Evolutionary conservation across 2,329 filamentous ascomycete species (phyloP), one percentile per base, ranked within the genome.

Genomic region (Fusarium paranaense): DNA sequence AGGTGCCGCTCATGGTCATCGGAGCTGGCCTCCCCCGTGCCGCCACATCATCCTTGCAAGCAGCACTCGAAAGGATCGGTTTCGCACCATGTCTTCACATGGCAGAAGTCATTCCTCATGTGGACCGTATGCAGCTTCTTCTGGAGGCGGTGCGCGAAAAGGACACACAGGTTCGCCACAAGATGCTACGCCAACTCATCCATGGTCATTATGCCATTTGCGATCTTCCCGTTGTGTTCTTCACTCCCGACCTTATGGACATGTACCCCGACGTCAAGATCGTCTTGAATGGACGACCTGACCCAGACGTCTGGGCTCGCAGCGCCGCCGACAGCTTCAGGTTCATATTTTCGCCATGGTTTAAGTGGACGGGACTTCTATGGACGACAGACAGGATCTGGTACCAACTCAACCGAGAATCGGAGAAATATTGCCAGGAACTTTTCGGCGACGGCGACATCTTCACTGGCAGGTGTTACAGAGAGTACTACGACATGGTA

Each of bases 201-300:
- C 74, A 79, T 16, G 81, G 81, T 2, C 80, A 82, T 58, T 72
- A 72, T 0, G 77, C 78, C 10, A 71, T 77, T 1, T 72, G 76
- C 42, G 73, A 84, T 59, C 77, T 83, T 14, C 82, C 82, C 0
- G 79, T 75, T 1, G 73, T 80, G 5, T 74, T 75, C 45, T 84
- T 84, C 68, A 70, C 78, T 0, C 78, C 80, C 11, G 82, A 84
- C 42, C 67, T 84, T 38, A 83, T 84, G 80, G 83, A 84, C 33
- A 80, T 82, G 73, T 84, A 82, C 8, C 82, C 82, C 0, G 79
- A 83, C 4, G 80, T 80, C 1, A 70, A 74, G 2, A 58, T 84
- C 6, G 71, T 84, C 0, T 64, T 84, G 2, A 84, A 84, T 16
- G 73, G 76, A 18, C 79, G 81, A 13, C 69, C 75, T 1, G 72